These are phyloP conservation scores for Amauroascus niger DNA, from an alignment of 2,329 filamentous ascomycete species.

Conservation along the genomic window DNA sequence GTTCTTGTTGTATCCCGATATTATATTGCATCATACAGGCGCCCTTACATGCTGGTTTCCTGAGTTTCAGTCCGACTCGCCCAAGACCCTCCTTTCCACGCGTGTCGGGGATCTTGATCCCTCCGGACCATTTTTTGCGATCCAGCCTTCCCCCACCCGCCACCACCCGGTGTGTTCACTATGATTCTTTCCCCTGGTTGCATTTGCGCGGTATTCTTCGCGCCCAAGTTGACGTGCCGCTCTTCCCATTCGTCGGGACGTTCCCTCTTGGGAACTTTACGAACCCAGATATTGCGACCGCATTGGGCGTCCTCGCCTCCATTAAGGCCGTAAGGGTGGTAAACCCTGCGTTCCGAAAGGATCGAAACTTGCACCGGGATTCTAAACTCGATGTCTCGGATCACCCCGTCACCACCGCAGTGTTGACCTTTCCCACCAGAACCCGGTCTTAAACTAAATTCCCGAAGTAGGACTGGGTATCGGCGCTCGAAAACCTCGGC, in stretches of 20 bases:
- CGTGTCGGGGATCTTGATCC: conserved; percentile 49
- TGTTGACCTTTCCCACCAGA: conserved; percentile 58
- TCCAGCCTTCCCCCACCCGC: conserved; percentile 36
- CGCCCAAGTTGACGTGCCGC: conserved; percentile 24
- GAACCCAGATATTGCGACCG: conserved; percentile 76
- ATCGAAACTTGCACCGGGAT: conserved; percentile 69
- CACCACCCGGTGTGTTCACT: conserved; percentile 32
- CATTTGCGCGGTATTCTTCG: conserved; percentile 28
- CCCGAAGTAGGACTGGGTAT: conserved; percentile 62
- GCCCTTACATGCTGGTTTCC: conserved; percentile 38
- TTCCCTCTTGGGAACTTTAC: conserved; percentile 49
- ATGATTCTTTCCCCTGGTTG: conserved; percentile 32
- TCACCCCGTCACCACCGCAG: conserved; percentile 63
- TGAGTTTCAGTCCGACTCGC: conserved; percentile 41
- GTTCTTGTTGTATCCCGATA: background rate
- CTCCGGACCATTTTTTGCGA: conserved; percentile 44
- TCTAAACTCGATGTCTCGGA: conserved; percentile 72
- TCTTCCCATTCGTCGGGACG: conserved; percentile 19
- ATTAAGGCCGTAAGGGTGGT: conserved; percentile 65
- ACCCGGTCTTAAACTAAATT: conserved; percentile 56
- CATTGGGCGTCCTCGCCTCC: conserved; percentile 68
- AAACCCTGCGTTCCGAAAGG: conserved; percentile 61
- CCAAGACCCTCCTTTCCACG: conserved; percentile 53
- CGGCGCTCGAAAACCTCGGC: conserved; percentile 67
- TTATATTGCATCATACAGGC: background rate